phyloP scores from a whole-genome alignment of 306 rosid species.

The Trifolium dubium region DNA sequence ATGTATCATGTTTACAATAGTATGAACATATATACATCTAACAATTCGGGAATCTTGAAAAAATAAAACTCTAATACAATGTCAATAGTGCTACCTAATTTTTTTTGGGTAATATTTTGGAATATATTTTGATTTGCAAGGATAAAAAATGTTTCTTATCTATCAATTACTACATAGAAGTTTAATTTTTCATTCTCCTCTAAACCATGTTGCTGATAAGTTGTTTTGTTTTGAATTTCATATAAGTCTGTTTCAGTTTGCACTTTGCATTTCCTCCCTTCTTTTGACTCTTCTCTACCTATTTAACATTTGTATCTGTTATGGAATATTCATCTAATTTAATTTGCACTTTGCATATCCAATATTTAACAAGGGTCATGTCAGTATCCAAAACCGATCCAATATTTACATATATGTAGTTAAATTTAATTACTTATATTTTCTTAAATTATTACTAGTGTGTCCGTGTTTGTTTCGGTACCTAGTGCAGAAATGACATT shows the following conservation, averaged over 20 bases:
- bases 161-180: background rate
- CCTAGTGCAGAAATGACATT: no score
- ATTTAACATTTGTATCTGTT: background rate
- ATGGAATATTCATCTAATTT: background rate
- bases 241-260: no score
- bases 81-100: background rate
- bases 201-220: background rate
- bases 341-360: background rate
- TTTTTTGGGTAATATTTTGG: no score
- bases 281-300: background rate
- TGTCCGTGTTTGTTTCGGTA: no score
- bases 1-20: no score
- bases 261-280: no score
- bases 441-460: background rate
- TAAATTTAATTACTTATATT: background rate
- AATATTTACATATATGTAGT: background rate
- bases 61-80: no score
- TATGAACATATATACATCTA: no score
- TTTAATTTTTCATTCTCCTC: background rate
- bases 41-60: no score
- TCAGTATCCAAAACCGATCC: background rate
- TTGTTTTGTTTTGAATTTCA: background rate
- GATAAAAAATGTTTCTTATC: background rate
- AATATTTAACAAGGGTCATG: background rate
- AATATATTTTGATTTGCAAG: background rate